Conservation (phyloP, 2,329 filamentous ascomycete genomes). For the Colletotrichum siamense region DNA sequence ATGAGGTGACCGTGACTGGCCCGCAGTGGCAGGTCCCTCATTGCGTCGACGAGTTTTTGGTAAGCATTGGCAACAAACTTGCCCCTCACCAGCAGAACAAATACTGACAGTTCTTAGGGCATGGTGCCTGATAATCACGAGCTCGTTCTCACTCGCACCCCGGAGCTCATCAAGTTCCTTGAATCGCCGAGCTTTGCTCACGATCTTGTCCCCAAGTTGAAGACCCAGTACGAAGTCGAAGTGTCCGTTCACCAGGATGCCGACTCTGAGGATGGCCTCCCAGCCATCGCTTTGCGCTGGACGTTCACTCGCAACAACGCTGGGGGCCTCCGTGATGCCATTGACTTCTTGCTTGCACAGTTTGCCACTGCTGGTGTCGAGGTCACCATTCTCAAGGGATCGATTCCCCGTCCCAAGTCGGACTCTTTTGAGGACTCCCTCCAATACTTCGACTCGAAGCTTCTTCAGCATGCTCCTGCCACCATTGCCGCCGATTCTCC, state of each 20-base stretch:
- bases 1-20: conserved; percentile 93
- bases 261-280: conserved; percentile 61
- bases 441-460: conserved; percentile 95
- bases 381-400: conserved; percentile 83
- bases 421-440: conserved; percentile 98
- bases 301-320: conserved; percentile 97
- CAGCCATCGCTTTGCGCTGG: conserved; percentile 71
- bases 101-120: conserved; percentile 55
- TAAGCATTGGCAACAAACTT: conserved; percentile 39
- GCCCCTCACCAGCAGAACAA: not conserved
- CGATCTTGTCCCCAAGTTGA: conserved; percentile 83
- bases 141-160: conserved; percentile 78
- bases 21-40: conserved; percentile 98
- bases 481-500: conserved; percentile 85
- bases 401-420: conserved; percentile 97
- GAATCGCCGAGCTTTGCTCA: conserved; percentile 80
- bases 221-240: conserved; percentile 90
- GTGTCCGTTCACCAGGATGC: conserved; percentile 74
- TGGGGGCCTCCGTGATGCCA: conserved; percentile 91
- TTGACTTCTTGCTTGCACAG: conserved; percentile 89
- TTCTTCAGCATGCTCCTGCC: conserved; percentile 89
- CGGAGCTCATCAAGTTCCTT: conserved; percentile 81
- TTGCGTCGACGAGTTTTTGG: conserved; percentile 92
- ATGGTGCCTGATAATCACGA: conserved; percentile 99
- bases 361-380: conserved; percentile 92